phyloP scores from a whole-genome alignment of 805 yeast species.

The Spathaspora sp. region DNA sequence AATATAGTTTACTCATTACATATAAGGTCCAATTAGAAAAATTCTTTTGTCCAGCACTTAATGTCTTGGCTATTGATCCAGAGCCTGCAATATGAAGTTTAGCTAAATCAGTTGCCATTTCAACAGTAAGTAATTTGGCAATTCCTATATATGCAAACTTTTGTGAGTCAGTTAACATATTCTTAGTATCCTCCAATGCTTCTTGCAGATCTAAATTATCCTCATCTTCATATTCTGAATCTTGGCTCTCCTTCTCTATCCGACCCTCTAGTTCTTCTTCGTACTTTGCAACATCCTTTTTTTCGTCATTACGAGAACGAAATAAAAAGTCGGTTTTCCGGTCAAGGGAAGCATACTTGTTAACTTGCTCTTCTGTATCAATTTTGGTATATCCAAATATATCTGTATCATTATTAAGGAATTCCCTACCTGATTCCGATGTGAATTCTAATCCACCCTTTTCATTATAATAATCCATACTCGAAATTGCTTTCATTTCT shows the following conservation, averaged over 20 bases:
- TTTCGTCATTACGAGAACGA: conserved; percentile 17
- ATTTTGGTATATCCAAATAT: conserved; percentile 83
- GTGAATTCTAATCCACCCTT: conserved; percentile 60
- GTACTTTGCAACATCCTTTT: conserved; percentile 19
- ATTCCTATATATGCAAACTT: conserved; percentile 90
- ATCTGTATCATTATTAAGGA: conserved; percentile 36
- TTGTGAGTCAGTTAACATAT: conserved; percentile 77
- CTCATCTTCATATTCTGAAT: conserved; percentile 25
- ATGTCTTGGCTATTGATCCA: conserved; percentile 51
- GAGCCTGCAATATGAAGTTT: conserved; percentile 49
- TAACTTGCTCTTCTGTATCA: conserved; percentile 82
- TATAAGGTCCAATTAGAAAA: conserved; percentile 82
- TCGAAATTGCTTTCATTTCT: conserved; percentile 79
- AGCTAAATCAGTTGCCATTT: conserved; percentile 80
- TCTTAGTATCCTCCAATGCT: conserved; percentile 76
- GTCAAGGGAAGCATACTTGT: conserved; percentile 54
- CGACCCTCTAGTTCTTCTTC: conserved; percentile 19
- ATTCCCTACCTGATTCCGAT: conserved; percentile 15
- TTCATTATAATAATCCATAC: conserved; percentile 75
- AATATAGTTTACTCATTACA: conserved; percentile 67
- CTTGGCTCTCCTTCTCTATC: conserved; percentile 7
- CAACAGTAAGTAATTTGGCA: conserved; percentile 68
- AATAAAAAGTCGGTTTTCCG: conserved; percentile 52
- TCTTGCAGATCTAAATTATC: conserved; percentile 48
- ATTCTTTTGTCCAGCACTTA: conserved; percentile 69